phyloP scores from a whole-genome alignment of 106 monocot genomes.

The Acorus calamus region DNA sequence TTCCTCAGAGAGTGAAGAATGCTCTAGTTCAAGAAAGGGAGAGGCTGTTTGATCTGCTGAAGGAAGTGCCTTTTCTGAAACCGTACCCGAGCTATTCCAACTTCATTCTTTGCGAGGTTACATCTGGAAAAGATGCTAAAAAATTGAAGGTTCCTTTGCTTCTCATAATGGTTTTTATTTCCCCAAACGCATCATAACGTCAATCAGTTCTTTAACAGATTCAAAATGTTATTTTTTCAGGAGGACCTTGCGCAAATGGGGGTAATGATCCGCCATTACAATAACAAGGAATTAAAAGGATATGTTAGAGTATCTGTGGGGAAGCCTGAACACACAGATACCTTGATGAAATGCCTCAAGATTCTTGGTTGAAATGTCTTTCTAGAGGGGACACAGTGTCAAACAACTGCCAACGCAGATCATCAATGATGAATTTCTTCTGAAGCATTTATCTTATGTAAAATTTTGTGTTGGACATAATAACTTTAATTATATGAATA shows the following conservation, averaged over 20 bases:
- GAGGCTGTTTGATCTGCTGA: slow-evolving; percentile 67
- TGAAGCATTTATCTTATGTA: too few relatives aligned
- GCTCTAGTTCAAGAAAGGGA: slow-evolving; percentile 83
- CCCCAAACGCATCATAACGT: too few relatives aligned
- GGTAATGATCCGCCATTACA: slow-evolving; percentile 94
- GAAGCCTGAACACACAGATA: slow-evolving; percentile 88
- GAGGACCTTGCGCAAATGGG: slow-evolving; percentile 95
- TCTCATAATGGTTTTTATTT: too few relatives aligned
- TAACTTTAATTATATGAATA: too few relatives aligned
- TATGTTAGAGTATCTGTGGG: slow-evolving; percentile 92
- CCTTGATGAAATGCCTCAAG: slow-evolving; percentile 60
- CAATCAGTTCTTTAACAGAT: too few relatives aligned
- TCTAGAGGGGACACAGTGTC: too few relatives aligned
- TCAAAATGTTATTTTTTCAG: slow-evolving; percentile 24
- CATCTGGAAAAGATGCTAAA: slow-evolving; percentile 86
- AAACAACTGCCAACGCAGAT: too few relatives aligned
- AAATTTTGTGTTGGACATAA: too few relatives aligned
- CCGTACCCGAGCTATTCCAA: slow-evolving; percentile 92
- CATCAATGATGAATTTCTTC: too few relatives aligned
- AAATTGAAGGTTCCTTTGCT: slow-evolving; percentile 62
- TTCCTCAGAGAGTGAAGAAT: slow-evolving; percentile 73
- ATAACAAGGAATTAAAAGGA: slow-evolving; percentile 78
- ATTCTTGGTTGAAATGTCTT: slow-evolving; percentile 10
- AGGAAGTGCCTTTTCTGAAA: slow-evolving; percentile 70
- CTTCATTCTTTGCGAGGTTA: slow-evolving; percentile 97